Percentiles rank a stretch among this genome's conserved stretches.
These are phyloP conservation scores for Eucalyptus erythrocorys DNA, from an alignment of 345 rosid species.

Conservation along the genomic window DNA sequence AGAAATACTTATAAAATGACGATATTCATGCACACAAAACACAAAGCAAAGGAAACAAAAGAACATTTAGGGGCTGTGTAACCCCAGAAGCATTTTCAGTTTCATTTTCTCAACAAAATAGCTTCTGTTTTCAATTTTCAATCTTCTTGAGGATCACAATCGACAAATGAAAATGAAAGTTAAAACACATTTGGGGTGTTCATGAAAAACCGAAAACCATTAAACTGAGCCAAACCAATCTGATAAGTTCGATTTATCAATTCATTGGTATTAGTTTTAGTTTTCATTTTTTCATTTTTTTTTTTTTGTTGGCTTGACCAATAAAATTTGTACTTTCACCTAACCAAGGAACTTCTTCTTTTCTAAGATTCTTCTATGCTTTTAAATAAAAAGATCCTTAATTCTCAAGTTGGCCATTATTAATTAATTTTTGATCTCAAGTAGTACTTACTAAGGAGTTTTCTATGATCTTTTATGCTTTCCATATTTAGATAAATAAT, in stretches of 20 bases:
- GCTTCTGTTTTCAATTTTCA: background rate
- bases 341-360: background rate
- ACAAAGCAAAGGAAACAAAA: background rate
- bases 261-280: background rate
- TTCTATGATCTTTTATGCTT: background rate
- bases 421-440: background rate
- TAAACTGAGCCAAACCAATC: background rate
- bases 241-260: background rate
- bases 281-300: background rate
- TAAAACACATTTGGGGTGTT: background rate
- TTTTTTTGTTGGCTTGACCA: background rate
- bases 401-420: background rate
- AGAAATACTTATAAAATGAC: background rate
- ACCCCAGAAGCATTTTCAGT: background rate
- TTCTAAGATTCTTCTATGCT: background rate
- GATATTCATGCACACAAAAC: background rate
- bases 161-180: background rate
- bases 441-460: background rate
- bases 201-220: background rate
- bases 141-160: background rate
- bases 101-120: background rate
- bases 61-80: background rate
- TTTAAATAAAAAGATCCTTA: background rate
- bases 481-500: background rate
- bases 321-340: background rate